Evolutionary conservation across 371 early-diverging fungal species (phyloP).

Genomic region (Vairimorpha ceranae): DNA sequence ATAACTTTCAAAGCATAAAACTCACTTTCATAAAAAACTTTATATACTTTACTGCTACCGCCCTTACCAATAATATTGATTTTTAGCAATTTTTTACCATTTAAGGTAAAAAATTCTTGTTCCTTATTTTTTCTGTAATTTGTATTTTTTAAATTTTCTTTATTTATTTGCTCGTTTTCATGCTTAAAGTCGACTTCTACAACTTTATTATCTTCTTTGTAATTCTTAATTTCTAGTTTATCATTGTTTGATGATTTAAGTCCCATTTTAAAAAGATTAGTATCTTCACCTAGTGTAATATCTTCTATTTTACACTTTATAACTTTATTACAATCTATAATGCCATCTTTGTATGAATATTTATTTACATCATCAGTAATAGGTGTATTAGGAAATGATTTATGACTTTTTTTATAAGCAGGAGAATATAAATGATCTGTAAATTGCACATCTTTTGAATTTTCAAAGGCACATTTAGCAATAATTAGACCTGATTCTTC

Average conservation of each 20-base stretch:
- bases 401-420: neutral
- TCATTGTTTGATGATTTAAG: too few species aligned
- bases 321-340: neutral
- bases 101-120: slow-evolving; percentile 21
- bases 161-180: too few species aligned
- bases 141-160: too few species aligned
- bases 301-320: slow-evolving; percentile 9
- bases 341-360: neutral
- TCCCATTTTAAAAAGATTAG: neutral
- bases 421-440: neutral
- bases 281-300: neutral
- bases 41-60: slow-evolving; percentile 78
- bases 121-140: neutral
- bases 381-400: neutral
- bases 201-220: neutral
- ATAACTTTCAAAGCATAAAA: slow-evolving; percentile 80
- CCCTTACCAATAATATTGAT: slow-evolving; percentile 70
- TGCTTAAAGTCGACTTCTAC: too few species aligned
- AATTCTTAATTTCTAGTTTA: neutral
- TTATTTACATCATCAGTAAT: slow-evolving; percentile 4
- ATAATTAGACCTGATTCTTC: neutral
- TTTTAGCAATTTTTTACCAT: slow-evolving; percentile 44
- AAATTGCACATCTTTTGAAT: neutral
- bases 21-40: slow-evolving; percentile 68
- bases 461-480: neutral